A percentile compares a stretch with the other conserved stretches of the same genome.
These are phyloP conservation scores for Hydnomerulius pinastri DNA, from an alignment of 768 basidiomycete genomes.

Conservation along the genomic window DNA sequence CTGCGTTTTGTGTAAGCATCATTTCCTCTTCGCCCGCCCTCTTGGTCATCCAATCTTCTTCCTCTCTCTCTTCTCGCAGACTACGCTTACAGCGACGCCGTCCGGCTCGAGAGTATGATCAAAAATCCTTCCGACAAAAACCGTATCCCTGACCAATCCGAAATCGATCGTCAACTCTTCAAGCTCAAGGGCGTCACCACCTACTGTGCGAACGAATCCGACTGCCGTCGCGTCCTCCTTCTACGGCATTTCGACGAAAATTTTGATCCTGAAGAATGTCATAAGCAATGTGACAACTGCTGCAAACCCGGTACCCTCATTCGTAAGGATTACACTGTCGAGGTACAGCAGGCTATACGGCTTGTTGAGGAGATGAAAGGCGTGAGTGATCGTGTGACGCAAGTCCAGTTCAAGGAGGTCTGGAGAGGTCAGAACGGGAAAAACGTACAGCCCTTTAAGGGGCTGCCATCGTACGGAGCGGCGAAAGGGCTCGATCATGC, in stretches of 20 bases:
- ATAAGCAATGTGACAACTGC: conserved; percentile 84
- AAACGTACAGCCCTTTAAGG: conserved; percentile 45
- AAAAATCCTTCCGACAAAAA: conserved; percentile 46
- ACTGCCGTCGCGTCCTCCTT: conserved; percentile 87
- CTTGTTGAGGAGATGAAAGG: conserved; percentile 53
- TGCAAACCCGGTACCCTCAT: conserved; percentile 45
- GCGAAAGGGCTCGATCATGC: conserved; percentile 51
- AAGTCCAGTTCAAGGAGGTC: conserved; percentile 57
- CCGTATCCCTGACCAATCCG: conserved; percentile 39
- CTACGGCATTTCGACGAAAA: conserved; percentile 86
- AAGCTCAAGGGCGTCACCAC: conserved; percentile 70
- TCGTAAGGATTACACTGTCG: conserved; percentile 59
- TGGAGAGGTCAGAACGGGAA: conserved; percentile 63
- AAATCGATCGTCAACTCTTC: conserved; percentile 66
- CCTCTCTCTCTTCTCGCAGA: conserved; percentile 41
- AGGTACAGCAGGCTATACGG: conserved; percentile 55
- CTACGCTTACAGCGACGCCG: conserved; percentile 63
- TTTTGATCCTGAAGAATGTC: conserved; percentile 69
- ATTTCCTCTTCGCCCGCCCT: background rate
- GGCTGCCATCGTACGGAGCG: conserved; percentile 54
- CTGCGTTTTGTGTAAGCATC: conserved; percentile 86
- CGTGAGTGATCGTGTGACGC: conserved; percentile 54
- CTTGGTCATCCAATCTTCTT: background rate
- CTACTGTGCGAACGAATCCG: conserved; percentile 78
- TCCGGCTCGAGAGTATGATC: conserved; percentile 60